phyloP scores from a whole-genome alignment of 2,329 filamentous ascomycete genomes.

The Blastomyces percursus region DNA sequence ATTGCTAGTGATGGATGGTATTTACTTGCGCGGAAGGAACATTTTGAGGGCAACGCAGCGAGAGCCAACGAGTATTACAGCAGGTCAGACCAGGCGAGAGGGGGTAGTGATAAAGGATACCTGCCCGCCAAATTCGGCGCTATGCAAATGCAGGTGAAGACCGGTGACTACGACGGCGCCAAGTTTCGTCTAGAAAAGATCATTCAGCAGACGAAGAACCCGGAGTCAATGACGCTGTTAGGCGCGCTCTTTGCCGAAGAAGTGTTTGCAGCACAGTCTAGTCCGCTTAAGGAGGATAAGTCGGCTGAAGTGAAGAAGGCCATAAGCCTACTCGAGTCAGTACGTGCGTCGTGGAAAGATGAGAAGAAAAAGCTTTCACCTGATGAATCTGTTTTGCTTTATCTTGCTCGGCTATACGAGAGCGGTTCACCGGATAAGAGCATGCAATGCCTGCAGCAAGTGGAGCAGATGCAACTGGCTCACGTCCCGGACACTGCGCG shows the following conservation, averaged over 20 bases:
- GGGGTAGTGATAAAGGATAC: slow-evolving; percentile 81
- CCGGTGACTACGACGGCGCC: slow-evolving; percentile 76
- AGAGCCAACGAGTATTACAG: slow-evolving; percentile 79
- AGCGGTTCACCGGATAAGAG: slow-evolving; percentile 76
- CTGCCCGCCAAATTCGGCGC: slow-evolving; percentile 90
- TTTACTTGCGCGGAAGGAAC: slow-evolving; percentile 79
- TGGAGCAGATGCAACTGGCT: slow-evolving; percentile 79
- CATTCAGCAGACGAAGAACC: slow-evolving; percentile 66
- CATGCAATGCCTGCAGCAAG: slow-evolving; percentile 78
- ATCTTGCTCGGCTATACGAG: slow-evolving; percentile 86
- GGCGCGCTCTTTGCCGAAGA: slow-evolving; percentile 92
- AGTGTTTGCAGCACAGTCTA: slow-evolving; percentile 67
- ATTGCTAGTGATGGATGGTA: slow-evolving; percentile 98
- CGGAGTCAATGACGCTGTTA: slow-evolving; percentile 85
- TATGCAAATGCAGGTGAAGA: slow-evolving; percentile 76
- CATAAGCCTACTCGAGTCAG: slow-evolving; percentile 69
- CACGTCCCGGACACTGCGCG: slow-evolving; percentile 61
- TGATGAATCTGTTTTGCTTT: slow-evolving; percentile 80
- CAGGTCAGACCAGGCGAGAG: slow-evolving; percentile 80
- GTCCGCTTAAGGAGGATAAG: slow-evolving; percentile 81
- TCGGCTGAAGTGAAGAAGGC: slow-evolving; percentile 76
- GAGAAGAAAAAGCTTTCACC: slow-evolving; percentile 70
- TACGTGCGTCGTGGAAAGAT: slow-evolving; percentile 84
- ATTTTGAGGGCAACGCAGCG: slow-evolving; percentile 63
- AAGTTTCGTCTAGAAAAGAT: slow-evolving; percentile 94